phyloP scores from a whole-genome alignment of 306 rosid genomes.

The Crataegus laevigata region DNA sequence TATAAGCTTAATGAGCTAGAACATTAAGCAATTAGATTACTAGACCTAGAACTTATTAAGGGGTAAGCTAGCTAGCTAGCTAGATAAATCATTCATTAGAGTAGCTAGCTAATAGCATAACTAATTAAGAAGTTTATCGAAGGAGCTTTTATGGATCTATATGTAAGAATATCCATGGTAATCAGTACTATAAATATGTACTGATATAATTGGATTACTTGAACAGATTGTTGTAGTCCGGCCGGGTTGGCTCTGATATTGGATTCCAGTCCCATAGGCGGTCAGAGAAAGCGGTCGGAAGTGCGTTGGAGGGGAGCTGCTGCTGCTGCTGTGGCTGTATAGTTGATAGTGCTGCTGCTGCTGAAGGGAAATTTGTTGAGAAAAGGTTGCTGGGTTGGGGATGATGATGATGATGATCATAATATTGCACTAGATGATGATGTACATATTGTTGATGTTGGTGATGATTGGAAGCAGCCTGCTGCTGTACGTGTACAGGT shows the following conservation, averaged over 20 bases:
- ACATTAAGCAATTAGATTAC: background rate
- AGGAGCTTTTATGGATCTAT: background rate
- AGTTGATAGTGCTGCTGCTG: background rate
- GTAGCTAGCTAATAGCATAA: background rate
- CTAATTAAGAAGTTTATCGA: background rate
- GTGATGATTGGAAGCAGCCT: background rate
- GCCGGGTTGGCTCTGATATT: conserved; percentile 53
- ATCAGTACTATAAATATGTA: conserved; percentile 17
- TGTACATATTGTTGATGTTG: background rate
- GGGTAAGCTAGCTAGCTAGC: background rate
- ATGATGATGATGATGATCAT: conserved; percentile 11
- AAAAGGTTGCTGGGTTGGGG: background rate
- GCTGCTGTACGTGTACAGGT: conserved; percentile 28
- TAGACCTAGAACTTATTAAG: background rate
- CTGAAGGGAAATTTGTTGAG: background rate
- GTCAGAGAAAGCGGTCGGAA: conserved; percentile 65
- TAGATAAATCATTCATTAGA: background rate
- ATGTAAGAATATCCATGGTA: background rate
- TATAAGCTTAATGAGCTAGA: background rate
- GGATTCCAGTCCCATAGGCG: conserved; percentile 94
- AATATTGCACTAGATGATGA: background rate
- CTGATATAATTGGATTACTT: conserved; percentile 40
- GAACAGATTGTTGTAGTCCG: conserved; percentile 50
- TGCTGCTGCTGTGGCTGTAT: conserved; percentile 22
- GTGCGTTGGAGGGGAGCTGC: conserved; percentile 35